Evolutionary conservation across 108 stramenopile species (phyloP).

Genomic region (Skeletonema menzelii): DNA sequence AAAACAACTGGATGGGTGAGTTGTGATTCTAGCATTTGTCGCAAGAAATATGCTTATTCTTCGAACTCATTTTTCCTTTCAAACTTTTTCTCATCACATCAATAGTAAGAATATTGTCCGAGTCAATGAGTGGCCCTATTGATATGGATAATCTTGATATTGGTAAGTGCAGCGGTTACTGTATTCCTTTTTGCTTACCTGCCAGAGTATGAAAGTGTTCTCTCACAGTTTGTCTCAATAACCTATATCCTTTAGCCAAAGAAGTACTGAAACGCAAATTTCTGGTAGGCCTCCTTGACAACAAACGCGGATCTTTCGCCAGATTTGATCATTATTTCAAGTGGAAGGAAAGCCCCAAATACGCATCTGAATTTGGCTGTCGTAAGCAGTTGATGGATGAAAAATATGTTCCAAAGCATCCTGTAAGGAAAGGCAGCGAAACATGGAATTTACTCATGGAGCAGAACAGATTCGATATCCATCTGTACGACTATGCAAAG

Average conservation of each 20-base stretch:
- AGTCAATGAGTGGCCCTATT: conserved; percentile 40
- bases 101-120: conserved; percentile 39
- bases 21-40: background rate
- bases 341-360: conserved; percentile 43
- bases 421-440: conserved; percentile 19
- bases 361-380: conserved; percentile 40
- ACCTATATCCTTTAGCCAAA: conserved; percentile 2
- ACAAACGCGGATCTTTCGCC: conserved; percentile 45
- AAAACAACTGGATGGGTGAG: conserved; percentile 62
- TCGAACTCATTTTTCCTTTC: background rate
- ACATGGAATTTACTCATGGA: conserved; percentile 33
- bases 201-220: background rate
- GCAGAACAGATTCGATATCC: conserved; percentile 38
- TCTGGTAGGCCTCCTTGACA: conserved; percentile 40
- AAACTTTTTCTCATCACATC: background rate
- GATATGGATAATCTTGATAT: conserved; percentile 31
- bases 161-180: background rate
- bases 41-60: background rate
- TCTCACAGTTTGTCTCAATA: background rate
- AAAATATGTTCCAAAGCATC: conserved; percentile 32
- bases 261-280: conserved; percentile 42
- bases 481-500: conserved; percentile 41
- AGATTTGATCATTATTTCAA: conserved; percentile 51
- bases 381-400: conserved; percentile 46
- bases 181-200: background rate